These are phyloP conservation scores for Aspergillus japonicus DNA, from an alignment of 2,329 filamentous ascomycete genomes.

Conservation along the genomic window DNA sequence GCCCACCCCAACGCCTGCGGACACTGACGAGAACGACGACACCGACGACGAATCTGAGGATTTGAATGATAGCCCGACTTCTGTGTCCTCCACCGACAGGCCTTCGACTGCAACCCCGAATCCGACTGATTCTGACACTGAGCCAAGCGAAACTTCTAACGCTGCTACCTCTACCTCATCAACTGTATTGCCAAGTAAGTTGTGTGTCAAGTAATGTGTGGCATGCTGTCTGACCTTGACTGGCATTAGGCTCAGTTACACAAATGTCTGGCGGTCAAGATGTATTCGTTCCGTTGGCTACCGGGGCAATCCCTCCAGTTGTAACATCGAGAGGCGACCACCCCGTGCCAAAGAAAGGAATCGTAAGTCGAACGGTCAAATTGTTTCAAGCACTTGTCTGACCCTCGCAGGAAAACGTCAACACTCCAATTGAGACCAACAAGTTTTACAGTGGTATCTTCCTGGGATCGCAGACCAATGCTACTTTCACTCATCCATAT, in stretches of 20 bases:
- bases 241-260: slow-evolving; percentile 7
- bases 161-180: background rate
- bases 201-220: background rate
- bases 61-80: background rate
- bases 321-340: slow-evolving; percentile 43
- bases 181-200: slow-evolving; percentile 10
- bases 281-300: slow-evolving; percentile 43
- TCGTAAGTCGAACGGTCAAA: slow-evolving; percentile 31
- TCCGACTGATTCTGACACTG: background rate
- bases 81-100: background rate
- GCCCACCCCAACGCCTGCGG: background rate
- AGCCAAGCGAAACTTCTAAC: background rate
- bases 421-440: slow-evolving; percentile 45
- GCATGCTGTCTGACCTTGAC: slow-evolving; percentile 2
- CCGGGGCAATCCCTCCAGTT: slow-evolving; percentile 37
- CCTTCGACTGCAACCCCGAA: background rate
- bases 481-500: slow-evolving; percentile 75
- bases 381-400: slow-evolving; percentile 2
- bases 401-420: slow-evolving; percentile 28
- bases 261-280: slow-evolving; percentile 38
- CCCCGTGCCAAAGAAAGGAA: slow-evolving; percentile 41
- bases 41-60: background rate
- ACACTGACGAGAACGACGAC: background rate
- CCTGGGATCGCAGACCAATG: slow-evolving; percentile 67
- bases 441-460: slow-evolving; percentile 78